Base-by-base conservation (phyloP, 2,329 filamentous ascomycete genomes). In the Rhinocladiella similis region DNA sequence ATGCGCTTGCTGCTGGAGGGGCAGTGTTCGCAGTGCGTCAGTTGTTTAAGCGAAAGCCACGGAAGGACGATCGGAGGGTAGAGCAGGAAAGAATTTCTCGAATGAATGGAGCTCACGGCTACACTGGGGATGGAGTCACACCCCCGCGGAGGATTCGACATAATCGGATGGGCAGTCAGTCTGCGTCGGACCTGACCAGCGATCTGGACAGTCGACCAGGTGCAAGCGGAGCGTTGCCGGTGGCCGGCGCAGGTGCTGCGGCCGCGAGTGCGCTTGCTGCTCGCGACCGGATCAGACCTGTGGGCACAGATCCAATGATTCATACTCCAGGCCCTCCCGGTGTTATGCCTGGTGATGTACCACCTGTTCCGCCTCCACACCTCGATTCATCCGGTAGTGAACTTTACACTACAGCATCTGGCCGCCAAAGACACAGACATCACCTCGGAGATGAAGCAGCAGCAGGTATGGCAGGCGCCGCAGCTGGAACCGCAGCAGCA, bases 121-220 rank as follows among this genome's bases (percentile, higher is more conserved):
- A 83, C 59, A 90, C 88, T 2, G 88, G 84, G 25, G 89, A 91
- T 68, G 86, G 86, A 22, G 77, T 81, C 57, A 75, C 76, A 25
- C 62, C 63, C 10, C 65, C 63, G 2, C 61, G 65, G 38, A 50
- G 58, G 29, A 38, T 43, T 25, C 60, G 65, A 5, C 62, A 60
- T 19, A 46, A 57, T 20, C 55, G 61, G n/a, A 33, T 57, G 29
- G 61, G 61, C 20, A 66, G 64, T 41, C 64, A 66, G 46, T 60
- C 61, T 9, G 63, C 63, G 14, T 63, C 64, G 20, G 64, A 66
- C 41, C 35, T 65, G 5, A 65, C 64, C 7, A 65, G 53, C 35
- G 45, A 54, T 2, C 38, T 63, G 13, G 57, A 57, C 6, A 57
- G 53, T 22, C 48, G 55, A 20, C 63, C 58, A 19, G 62, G 57